Conservation (phyloP, 768 basidiomycete genomes). For the Harrya chromipes region DNA sequence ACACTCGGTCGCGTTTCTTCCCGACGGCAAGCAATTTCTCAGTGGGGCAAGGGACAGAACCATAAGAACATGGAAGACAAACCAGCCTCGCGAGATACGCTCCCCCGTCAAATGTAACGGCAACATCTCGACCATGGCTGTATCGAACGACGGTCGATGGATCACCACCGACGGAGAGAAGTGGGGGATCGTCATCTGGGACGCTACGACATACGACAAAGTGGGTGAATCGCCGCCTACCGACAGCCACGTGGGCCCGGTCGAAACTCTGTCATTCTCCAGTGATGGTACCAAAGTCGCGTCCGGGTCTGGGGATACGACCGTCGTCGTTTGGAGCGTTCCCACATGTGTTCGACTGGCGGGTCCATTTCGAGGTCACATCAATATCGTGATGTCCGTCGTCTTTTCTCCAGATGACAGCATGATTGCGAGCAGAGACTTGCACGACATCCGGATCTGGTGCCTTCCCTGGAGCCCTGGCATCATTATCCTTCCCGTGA, state of each 20-base stretch:
- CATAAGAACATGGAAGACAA: background rate
- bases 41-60: constrained; percentile 2
- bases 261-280: background rate
- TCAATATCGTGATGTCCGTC: background rate
- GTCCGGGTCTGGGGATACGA: constrained; percentile 4
- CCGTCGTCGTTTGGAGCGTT: constrained; percentile 3
- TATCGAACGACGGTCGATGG: constrained; percentile 10
- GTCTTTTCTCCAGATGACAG: constrained; percentile 3
- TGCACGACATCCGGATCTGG: background rate
- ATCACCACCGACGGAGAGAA: constrained; percentile 12
- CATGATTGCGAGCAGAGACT: background rate
- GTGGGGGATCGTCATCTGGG: constrained; percentile 1
- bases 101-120: background rate
- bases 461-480: background rate
- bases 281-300: background rate
- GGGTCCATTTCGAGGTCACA: background rate
- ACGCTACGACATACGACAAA: background rate
- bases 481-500: background rate
- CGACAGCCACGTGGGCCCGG: background rate
- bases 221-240: background rate
- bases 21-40: constrained; percentile 1
- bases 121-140: background rate
- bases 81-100: background rate
- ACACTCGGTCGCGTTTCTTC: constrained; percentile 3
- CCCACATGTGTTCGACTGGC: background rate